Evolutionary conservation across 106 monocot genomes (phyloP), one percentile per base, ranked within the genome.

Genomic region (Agapanthus africanus): DNA sequence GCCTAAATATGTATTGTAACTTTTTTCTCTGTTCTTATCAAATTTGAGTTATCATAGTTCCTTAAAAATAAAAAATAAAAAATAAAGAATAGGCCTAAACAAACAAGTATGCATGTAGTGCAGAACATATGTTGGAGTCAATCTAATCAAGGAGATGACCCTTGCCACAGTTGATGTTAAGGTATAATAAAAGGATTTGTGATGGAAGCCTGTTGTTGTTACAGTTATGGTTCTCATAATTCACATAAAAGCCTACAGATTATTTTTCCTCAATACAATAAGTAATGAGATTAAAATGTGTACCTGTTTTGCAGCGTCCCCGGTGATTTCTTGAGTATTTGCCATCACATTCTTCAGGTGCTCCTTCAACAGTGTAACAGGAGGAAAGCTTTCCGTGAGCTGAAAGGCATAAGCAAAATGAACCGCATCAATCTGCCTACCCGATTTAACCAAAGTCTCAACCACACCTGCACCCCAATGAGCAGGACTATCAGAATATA

Each of bases 371-470:
- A 90, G 38, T 41, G 82, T 69, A 11, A 70, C 82, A 52, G 78
- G 82, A 21, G 78, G 89, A 47, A 85, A 90, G 41, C 39, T 78
- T 69, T 85, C 85, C 0, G 72, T 73, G 40, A 90, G 85, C 40
- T 80, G 49, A 59, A 90, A 90, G 19, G 75, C 82, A 74, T 78
- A 71, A 30, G 73, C 33, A 66, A 90, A 82, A 73, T 90, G 82
- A 47, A 85, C 78, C 6, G 89, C 89, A 76, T 90, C 89, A 47
- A 90, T 77, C 21, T 79, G 89, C 35, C 77, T 85, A 27, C 81
- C 78, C 47, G 52, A 69, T 30, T 66, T 80, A 38, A 90, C 67
- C 78, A 90, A 75, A 31, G 76, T 69, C 70, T 80, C 77, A 70
- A 80, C 42, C 42, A 90, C 44, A 66, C 50, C 89, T 90, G 82